A percentile compares a stretch with the other conserved stretches of the same genome.
phyloP scores from a whole-genome alignment of 306 rosid species.

The Mucuna pruriens region DNA sequence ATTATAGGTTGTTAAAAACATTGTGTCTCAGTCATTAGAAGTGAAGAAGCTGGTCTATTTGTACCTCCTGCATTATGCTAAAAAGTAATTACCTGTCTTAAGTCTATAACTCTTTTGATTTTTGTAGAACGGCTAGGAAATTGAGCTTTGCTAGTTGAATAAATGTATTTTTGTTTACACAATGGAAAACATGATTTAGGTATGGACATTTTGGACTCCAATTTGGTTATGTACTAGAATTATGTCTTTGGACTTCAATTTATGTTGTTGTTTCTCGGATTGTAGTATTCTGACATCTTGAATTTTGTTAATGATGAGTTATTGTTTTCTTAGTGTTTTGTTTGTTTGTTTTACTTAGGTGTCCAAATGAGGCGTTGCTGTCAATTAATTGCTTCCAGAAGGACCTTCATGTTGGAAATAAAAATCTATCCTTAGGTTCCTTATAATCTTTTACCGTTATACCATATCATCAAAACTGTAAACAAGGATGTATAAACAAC shows the following conservation, averaged over 20 bases:
- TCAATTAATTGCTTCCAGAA: conserved; percentile 92
- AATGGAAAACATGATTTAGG: no score
- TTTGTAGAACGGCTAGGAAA: no score
- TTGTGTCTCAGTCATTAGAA: conserved; percentile 82
- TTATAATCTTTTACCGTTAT: no score
- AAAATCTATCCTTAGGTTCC: no score
- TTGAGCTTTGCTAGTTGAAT: no score
- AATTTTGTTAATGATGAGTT: background rate
- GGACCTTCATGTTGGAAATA: no score
- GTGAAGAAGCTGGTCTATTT: conserved; percentile 95
- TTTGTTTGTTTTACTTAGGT: conserved; percentile 57
- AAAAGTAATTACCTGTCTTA: conserved; percentile 62
- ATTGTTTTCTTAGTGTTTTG: conserved; percentile 22
- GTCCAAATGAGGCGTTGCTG: conserved; percentile 88
- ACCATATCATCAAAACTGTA: no score
- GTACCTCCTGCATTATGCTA: conserved; percentile 93
- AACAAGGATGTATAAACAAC: no score
- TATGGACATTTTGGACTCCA: no score
- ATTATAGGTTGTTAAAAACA: conserved; percentile 87
- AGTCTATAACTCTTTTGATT: background rate
- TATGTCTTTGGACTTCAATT: conserved; percentile 21
- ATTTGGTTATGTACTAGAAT: background rate
- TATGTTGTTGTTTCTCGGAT: conserved; percentile 6
- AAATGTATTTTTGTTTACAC: no score
- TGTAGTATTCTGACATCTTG: background rate